These are phyloP conservation scores for Biscogniauxia marginata DNA, from an alignment of 2,329 filamentous ascomycete species.

Conservation along the genomic window DNA sequence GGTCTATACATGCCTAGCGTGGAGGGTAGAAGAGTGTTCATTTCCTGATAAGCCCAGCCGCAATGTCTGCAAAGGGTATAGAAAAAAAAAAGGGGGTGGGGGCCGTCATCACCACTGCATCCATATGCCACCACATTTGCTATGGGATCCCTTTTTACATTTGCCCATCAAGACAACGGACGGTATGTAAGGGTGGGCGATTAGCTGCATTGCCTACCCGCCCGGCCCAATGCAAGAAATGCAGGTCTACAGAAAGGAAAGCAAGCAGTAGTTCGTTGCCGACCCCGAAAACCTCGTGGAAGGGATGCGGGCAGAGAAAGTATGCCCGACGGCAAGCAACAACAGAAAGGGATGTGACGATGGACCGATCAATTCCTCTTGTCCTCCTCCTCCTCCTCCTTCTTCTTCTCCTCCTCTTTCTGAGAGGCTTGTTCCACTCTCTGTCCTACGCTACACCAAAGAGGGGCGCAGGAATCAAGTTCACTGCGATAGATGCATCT, in stretches of 20 bases:
- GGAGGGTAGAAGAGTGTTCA: neutral
- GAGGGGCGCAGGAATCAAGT: constrained; percentile 9
- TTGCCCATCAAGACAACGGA: neutral
- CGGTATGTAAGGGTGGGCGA: constrained; percentile 8
- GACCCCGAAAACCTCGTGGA: neutral
- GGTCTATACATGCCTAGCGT: neutral
- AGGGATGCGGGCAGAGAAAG: neutral
- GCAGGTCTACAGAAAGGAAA: constrained; percentile 12
- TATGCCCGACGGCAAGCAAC: neutral
- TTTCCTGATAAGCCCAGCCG: neutral
- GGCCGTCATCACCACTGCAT: neutral
- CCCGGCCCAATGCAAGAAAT: constrained; percentile 8
- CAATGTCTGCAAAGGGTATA: neutral
- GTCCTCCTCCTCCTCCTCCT: neutral
- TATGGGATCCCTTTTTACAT: neutral
- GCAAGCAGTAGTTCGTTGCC: neutral
- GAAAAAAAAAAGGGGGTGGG: neutral
- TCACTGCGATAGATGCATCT: constrained; percentile 15
- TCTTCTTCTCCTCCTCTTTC: neutral
- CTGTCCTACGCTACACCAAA: constrained; percentile 1
- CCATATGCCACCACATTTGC: neutral
- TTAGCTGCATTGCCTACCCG: constrained; percentile 15
- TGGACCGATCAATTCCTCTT: neutral
- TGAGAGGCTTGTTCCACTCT: neutral
- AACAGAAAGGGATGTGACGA: neutral